Base-by-base conservation (phyloP, 2,329 filamentous ascomycete species). In the Tolypocladium album region DNA sequence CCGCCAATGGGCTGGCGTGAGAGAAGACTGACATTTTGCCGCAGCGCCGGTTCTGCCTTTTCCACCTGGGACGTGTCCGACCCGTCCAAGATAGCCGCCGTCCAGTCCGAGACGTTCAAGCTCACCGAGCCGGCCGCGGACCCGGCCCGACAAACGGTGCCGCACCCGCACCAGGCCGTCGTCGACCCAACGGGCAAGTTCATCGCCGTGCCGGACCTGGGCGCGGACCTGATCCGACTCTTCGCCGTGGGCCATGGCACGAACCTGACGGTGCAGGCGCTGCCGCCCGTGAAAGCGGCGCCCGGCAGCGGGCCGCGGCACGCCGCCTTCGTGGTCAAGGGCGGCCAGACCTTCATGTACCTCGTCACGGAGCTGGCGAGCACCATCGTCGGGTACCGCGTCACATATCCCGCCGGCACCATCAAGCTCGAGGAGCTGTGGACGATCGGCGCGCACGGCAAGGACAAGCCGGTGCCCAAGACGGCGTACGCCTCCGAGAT, bases 271-370 rank as follows among this genome's bases (percentile, higher is more conserved):
- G 73, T 82, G 9, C 67, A 67, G 22, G 67, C 72, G 27, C 64
- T 73, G 24, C 64, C 69, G 8, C 75, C 81, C 9, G 71, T 82
- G 42, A 64, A 72, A 42, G 70, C 79, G 58, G 63, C 75, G 40
- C 64, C 79, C 2, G 86, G 85, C 20, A 82, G 79, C 43, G 88
- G 88, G 0, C 88, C 88, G 0, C 78, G 87, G 39, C 87, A 90
- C 67, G 79, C 79, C 12, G 75, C 77, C n/a, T 90, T 89, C 73
- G 72, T 74, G 56, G 71, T 79, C 68, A 70, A 66, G 55, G 67
- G 67, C 57, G 65, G 70, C 58, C 77, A 74, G 64, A 82, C 78
- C 1, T 84, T 77, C 69, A 78, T 86, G 69, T 87, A 86, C 68
- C 69, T 88, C 4, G 76, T 82, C n/a, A 79, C 78, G 58, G 87